phyloP scores from a whole-genome alignment of 78 protist genomes.

The Isochrysis galbana region DNA sequence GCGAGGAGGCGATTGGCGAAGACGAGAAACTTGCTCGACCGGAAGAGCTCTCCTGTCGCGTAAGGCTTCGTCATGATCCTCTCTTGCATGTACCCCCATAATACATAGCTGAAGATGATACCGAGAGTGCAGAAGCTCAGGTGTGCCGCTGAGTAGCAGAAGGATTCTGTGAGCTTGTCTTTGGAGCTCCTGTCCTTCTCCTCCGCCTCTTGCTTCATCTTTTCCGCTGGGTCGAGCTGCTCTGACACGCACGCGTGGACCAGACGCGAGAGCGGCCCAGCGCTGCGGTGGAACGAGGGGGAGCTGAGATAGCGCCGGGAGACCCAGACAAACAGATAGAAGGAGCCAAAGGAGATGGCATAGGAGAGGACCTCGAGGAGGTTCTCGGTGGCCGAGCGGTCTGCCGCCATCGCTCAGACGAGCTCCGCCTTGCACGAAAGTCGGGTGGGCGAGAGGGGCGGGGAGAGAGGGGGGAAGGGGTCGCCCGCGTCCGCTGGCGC shows the following conservation, averaged over 20 bases:
- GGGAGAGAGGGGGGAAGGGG: no score
- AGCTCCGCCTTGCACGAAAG: no score
- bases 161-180: background rate
- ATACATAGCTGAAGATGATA: background rate
- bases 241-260: background rate
- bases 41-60: background rate
- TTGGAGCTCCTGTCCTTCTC: background rate
- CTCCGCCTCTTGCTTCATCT: background rate
- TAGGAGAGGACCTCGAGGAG: background rate
- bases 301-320: background rate
- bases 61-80: conserved; percentile 10
- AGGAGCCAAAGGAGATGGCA: background rate
- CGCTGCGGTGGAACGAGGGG: background rate
- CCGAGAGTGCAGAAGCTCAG: background rate
- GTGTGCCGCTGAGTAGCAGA: background rate
- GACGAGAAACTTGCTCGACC: background rate
- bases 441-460: no score
- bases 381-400: no score
- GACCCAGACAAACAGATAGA: background rate
- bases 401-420: no score
- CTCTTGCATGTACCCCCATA: conserved; percentile 7
- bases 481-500: no score
- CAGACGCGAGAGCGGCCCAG: background rate
- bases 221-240: background rate
- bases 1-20: background rate